A percentile compares a stretch with the other conserved stretches of the same genome.
Conservation (phyloP, 2,329 filamentous ascomycete genomes). For the Chaetomiaceae sp. region DNA sequence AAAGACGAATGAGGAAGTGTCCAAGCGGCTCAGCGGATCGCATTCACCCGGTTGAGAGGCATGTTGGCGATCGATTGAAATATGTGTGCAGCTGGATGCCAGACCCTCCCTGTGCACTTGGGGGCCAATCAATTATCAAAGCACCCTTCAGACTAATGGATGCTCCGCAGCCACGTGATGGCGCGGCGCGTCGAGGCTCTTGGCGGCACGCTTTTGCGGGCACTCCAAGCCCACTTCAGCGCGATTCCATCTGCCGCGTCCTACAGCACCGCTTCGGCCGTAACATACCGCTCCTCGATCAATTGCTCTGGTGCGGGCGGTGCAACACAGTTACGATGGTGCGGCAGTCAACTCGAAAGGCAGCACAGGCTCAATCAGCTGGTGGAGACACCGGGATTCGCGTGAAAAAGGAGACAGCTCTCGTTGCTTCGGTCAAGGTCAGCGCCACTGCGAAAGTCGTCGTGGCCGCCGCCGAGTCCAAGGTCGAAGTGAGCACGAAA, state of each 20-base stretch:
- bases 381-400: conserved; percentile 6
- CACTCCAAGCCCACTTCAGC: neutral
- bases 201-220: neutral
- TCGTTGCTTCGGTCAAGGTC: conserved; percentile 10
- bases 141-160: neutral
- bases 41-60: no score
- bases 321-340: conserved; percentile 9
- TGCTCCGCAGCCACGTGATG: conserved; percentile 11
- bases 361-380: conserved; percentile 7
- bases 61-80: no score
- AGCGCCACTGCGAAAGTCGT: conserved; percentile 23
- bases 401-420: conserved; percentile 15
- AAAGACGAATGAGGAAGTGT: no score
- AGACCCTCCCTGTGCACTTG: no score
- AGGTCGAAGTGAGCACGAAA: conserved; percentile 25
- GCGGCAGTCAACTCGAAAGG: conserved; percentile 14
- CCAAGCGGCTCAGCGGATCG: no score
- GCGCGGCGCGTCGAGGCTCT: conserved; percentile 15
- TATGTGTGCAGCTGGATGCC: no score
- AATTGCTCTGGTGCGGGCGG: neutral
- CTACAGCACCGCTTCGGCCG: neutral
- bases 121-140: no score
- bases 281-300: neutral
- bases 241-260: neutral
- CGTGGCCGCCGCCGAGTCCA: conserved; percentile 27